Base-by-base conservation (phyloP, 495 filamentous ascomycete genomes). In the Aspergillus baeticus region DNA sequence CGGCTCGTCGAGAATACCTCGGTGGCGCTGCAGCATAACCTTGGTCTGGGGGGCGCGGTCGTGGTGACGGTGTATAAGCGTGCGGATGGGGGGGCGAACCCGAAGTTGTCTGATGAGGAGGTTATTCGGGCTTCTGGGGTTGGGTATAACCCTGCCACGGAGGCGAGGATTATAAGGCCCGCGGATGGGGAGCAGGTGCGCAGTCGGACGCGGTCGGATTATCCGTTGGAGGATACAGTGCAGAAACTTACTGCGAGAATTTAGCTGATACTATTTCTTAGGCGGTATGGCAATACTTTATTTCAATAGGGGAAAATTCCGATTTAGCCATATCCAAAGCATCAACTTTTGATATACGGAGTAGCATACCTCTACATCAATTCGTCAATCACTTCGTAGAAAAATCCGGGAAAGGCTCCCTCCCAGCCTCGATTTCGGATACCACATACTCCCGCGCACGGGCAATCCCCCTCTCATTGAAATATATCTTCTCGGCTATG, bases 101-200 rank as follows among this genome's bases (percentile, higher is more conserved):
- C 63, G 17, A 72, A 73, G 26, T 69, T 95, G 5, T 73, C 78
- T 2, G 77, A 76, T 36, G 78, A 75, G 31, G 77, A 75, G 20
- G 81, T 96, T 1, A 85, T 74, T 4, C 81, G 79, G 74, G 68
- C 69, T 48, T 88, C 78, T n/a, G 82, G 81, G 37, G 77, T 93
- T 5, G 92, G 91, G 4, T 97, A 98, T 67, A 98, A 98, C 72
- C 92, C 94, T 4, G 94, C 94, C 0, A 85, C 91, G 5, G 89
- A 89, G 73, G 92, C 91, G 23, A 88, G 85, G 70, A 90, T 90
- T 5, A 88, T 96, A 67, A 91, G 88, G 18, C 81, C 79, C 33
- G 84, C 76, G 63, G 90, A 97, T 75, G 87, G 81, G n/a, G 82
- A 82, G 58, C 70, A 64, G 14, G 90, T 91, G 31, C 77, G 86